Evolutionary conservation across 371 early-diverging fungal genomes (phyloP).

Genomic region (Lichtheimia ornata): DNA sequence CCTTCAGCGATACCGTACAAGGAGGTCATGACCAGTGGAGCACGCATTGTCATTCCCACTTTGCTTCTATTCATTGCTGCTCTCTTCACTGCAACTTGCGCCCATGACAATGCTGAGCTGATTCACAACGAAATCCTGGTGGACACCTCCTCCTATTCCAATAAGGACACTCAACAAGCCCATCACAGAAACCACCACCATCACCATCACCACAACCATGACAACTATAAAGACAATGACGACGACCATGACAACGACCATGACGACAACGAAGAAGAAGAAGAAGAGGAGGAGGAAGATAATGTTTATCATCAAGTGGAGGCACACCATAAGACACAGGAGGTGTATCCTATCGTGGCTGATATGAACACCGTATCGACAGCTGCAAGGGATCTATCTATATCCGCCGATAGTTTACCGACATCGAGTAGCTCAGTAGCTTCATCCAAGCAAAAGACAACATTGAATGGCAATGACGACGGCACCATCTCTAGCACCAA

Average conservation of each 20-base stretch:
- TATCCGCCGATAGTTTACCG: neutral
- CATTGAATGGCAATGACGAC: slow-evolving; percentile 7
- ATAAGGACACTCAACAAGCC: neutral
- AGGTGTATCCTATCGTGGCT: slow-evolving; percentile 9
- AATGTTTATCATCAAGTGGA: slow-evolving; percentile 1
- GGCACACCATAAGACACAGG: slow-evolving; percentile 6
- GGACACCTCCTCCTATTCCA: neutral
- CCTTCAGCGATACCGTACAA: too few relatives aligned
- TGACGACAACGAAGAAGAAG: too few relatives aligned
- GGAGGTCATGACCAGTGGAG: too few relatives aligned
- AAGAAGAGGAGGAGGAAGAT: too few relatives aligned
- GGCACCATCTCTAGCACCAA: slow-evolving; percentile 19
- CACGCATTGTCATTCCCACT: neutral
- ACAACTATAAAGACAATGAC: neutral
- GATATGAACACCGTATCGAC: neutral
- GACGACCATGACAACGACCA: neutral
- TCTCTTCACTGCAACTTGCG: neutral
- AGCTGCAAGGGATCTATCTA: neutral
- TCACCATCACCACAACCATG: too few relatives aligned
- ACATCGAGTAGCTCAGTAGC: neutral
- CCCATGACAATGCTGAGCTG: slow-evolving; percentile 3
- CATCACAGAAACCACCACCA: neutral
- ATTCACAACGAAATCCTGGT: neutral
- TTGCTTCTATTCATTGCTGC: neutral
- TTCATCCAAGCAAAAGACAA: neutral